Evolutionary conservation across 805 yeast genomes (phyloP).

Genomic region (Isabelozyma gotoi): DNA sequence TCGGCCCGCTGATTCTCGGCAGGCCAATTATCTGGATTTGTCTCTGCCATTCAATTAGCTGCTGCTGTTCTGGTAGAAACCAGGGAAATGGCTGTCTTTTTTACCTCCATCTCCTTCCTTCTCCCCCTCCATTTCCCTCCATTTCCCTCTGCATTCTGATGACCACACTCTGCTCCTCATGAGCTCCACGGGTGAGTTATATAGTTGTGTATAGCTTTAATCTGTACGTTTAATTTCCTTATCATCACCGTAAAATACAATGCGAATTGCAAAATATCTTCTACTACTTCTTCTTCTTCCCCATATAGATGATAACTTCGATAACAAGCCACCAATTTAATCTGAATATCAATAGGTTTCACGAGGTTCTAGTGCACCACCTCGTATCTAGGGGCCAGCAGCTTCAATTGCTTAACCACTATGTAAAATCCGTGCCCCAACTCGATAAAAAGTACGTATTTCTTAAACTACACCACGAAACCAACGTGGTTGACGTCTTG

Average conservation of each 20-base stretch:
- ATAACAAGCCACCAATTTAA: slow-evolving; percentile 12
- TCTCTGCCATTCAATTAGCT: too few species aligned
- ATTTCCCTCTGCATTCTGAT: too few species aligned
- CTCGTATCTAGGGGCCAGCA: slow-evolving; percentile 1
- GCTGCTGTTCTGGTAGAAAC: too few species aligned
- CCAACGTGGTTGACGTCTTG: slow-evolving; percentile 18
- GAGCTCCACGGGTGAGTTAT: neutral
- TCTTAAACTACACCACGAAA: neutral
- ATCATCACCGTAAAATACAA: neutral
- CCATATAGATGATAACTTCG: neutral
- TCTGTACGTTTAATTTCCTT: neutral
- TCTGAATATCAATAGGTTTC: slow-evolving; percentile 11
- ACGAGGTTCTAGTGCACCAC: slow-evolving; percentile 9
- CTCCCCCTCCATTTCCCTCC: too few species aligned
- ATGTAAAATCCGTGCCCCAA: slow-evolving; percentile 1
- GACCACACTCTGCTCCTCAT: too few species aligned
- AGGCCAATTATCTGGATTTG: too few species aligned
- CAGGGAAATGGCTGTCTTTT: too few species aligned
- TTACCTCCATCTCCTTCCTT: too few species aligned
- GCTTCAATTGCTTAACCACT: slow-evolving; percentile 8
- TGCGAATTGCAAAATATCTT: too few species aligned
- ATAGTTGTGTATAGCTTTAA: neutral
- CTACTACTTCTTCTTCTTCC: neutral
- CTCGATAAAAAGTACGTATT: neutral
- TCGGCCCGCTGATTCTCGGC: too few species aligned